phyloP scores from a whole-genome alignment of 768 basidiomycete species.

The Mycena albidolilacea region DNA sequence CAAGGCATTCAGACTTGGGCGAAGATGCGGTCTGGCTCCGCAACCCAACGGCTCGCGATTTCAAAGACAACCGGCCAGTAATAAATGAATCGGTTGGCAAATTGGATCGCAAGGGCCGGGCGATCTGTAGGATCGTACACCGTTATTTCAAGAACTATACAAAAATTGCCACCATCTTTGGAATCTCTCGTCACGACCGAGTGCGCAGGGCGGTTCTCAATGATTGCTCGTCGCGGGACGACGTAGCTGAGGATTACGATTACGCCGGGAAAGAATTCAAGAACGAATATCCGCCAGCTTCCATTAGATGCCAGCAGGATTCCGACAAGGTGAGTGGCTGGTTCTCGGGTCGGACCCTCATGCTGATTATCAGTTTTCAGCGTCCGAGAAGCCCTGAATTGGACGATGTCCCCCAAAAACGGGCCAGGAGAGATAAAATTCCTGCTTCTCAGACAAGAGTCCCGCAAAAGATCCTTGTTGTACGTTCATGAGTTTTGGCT shows the following conservation, averaged over 20 bases:
- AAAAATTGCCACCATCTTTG: constrained; percentile 21
- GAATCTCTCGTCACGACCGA: neutral
- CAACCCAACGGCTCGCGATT: constrained; percentile 27
- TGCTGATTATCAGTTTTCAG: neutral
- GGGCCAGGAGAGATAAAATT: neutral
- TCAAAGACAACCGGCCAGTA: neutral
- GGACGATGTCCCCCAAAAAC: neutral
- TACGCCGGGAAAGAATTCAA: constrained; percentile 15
- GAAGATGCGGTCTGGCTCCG: neutral
- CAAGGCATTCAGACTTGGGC: neutral
- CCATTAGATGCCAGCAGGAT: neutral
- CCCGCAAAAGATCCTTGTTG: neutral
- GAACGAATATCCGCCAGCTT: constrained; percentile 14
- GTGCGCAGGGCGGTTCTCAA: constrained; percentile 23
- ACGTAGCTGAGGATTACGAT: constrained; percentile 21
- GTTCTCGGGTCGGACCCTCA: neutral
- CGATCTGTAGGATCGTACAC: constrained; percentile 31
- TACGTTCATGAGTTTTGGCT: neutral
- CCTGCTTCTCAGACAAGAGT: neutral
- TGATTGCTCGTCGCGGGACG: neutral
- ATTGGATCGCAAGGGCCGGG: constrained; percentile 29
- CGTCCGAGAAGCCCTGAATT: constrained; percentile 25
- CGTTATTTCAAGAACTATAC: constrained; percentile 18
- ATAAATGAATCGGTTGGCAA: neutral
- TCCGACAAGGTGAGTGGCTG: neutral